Conservation (phyloP, 306 rosid genomes). For the Trifolium repens region DNA sequence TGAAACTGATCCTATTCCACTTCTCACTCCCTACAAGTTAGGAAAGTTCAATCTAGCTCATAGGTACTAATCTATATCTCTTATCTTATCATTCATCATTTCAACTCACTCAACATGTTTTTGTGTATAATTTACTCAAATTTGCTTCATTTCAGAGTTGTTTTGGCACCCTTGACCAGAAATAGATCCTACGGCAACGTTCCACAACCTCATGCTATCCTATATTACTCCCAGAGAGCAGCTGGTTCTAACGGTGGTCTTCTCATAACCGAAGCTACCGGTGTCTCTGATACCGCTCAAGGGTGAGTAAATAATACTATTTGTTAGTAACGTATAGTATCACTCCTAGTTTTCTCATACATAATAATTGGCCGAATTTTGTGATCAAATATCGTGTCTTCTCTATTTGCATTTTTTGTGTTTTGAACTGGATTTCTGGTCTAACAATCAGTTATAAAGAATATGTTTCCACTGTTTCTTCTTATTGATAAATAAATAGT, state of each 20-base stretch:
- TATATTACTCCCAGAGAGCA: slow-evolving; percentile 55
- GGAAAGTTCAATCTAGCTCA: slow-evolving; percentile 14
- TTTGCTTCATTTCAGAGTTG: slow-evolving; percentile 38
- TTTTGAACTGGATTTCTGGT: too few relatives aligned
- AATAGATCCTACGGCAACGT: slow-evolving; percentile 47
- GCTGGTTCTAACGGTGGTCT: slow-evolving; percentile 40
- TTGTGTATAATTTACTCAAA: too few relatives aligned
- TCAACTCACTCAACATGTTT: not conserved
- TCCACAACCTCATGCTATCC: slow-evolving; percentile 67
- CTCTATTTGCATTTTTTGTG: too few relatives aligned
- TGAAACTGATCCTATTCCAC: not conserved
- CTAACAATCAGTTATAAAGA: too few relatives aligned
- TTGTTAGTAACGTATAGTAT: too few relatives aligned
- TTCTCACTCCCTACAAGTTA: slow-evolving; percentile 21
- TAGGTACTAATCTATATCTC: not conserved
- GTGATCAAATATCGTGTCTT: too few relatives aligned
- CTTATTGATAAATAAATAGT: too few relatives aligned
- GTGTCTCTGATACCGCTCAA: slow-evolving; percentile 43
- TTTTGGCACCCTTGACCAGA: slow-evolving; percentile 64
- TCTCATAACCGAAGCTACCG: slow-evolving; percentile 43
- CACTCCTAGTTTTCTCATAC: too few relatives aligned
- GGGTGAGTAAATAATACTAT: not conserved
- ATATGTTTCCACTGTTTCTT: too few relatives aligned
- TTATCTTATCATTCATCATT: not conserved
- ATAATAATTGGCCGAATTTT: too few relatives aligned